These are phyloP conservation scores for Leucaena leucocephala DNA, from an alignment of 306 rosid species.

Conservation along the genomic window DNA sequence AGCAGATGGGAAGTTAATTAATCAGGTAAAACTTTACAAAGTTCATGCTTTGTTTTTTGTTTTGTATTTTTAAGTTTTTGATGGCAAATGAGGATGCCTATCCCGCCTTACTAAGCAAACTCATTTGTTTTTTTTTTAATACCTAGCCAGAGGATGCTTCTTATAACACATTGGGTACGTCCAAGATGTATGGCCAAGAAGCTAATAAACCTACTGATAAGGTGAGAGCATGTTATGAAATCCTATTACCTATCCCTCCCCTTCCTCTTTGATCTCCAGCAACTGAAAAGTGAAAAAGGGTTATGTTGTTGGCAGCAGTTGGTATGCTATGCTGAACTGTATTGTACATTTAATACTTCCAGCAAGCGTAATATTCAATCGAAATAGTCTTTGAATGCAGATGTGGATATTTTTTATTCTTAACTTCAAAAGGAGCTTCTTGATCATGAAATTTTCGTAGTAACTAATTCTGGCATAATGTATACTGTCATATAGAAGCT, in stretches of 20 bases:
- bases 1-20: constrained; percentile 59
- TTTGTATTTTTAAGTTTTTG: not conserved
- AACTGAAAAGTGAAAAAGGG: constrained; percentile 5
- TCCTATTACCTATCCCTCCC: not conserved
- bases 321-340: constrained; percentile 5
- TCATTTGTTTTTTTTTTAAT: constrained; percentile 12
- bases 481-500: constrained; percentile 8
- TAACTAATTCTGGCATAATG: constrained; percentile 5
- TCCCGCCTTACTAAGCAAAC: constrained; percentile 29
- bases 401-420: constrained; percentile 10
- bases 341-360: constrained; percentile 15
- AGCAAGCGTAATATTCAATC: not conserved
- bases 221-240: constrained; percentile 41
- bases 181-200: constrained; percentile 54
- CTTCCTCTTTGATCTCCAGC: not conserved
- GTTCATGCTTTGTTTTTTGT: not conserved
- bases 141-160: constrained; percentile 58
- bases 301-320: constrained; percentile 9
- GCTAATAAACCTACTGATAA: constrained; percentile 49
- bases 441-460: not conserved
- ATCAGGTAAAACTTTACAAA: constrained; percentile 59
- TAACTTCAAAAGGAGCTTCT: not conserved
- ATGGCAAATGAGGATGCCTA: constrained; percentile 16
- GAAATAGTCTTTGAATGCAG: not conserved
- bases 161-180: constrained; percentile 41